Evolutionary conservation across 2,329 filamentous ascomycete species (phyloP), one percentile per base, ranked within the genome.

Genomic region (Claviceps maximensis): DNA sequence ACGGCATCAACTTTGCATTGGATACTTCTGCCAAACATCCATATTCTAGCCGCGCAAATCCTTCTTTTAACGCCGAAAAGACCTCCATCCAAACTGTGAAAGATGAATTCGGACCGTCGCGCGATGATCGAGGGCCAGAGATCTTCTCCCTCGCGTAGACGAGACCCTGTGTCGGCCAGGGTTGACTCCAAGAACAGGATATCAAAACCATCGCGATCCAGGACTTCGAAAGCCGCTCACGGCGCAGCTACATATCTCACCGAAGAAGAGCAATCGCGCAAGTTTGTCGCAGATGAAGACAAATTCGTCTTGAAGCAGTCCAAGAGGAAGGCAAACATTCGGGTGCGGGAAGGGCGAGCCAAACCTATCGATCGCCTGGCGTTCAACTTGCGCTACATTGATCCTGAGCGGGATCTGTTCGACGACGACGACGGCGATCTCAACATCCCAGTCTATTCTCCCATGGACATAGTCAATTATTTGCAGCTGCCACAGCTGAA

Each of bases 301-400:
- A 84, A 86, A 58, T 98, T 98, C 64, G 93, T 97, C 53, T 74
- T 98, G 63, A 90, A 89, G 69, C 93, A 98, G 71, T 86, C 91
- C 47, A 98, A 97, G 76, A 97, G 94, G 74, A 97, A 96, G 74
- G 91, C 93, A 44, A 87, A 90, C 58, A 94, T 98, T 60, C 85
- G 93, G 42, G 89, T 97, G 47, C 87, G 89, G 60, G 90, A 94
- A 68, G 86, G 87, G 12, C 82, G 94, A 59, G 90, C 91, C 53
- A 90, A 89, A 64, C 87, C 91, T 10, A 91, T 97, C 62, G 93
- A 98, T 71, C 90, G 87, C 76, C 79, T 98, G 47, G 89, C 90
- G 1, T 93, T 97, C 63, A 94, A 87, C 56, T 73, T 98, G 57
- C 84, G 89, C 59, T 87, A 91, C 57, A 84, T 97, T 58, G 93